Conservation (phyloP, 139 green algal species). For the Chlamydomonas incerta region DNA sequence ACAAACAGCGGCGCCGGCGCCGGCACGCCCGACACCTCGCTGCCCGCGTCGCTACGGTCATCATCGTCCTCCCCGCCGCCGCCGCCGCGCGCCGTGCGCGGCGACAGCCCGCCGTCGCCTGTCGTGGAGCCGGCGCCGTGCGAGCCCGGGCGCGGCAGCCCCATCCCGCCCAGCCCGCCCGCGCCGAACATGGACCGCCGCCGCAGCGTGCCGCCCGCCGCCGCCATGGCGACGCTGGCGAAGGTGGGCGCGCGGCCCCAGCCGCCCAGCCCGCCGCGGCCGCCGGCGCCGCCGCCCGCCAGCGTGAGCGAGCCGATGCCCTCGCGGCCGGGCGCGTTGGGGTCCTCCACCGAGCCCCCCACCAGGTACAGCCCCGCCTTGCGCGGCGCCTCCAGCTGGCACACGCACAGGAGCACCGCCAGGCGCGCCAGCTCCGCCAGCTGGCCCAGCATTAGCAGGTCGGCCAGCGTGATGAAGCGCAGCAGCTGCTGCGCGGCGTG, state of each 20-base stretch:
- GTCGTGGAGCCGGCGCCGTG: neutral
- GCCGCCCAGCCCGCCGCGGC: neutral
- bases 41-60: neutral
- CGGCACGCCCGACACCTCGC: neutral
- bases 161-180: neutral
- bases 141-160: too few relatives aligned
- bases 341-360: constrained; percentile 19
- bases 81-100: neutral
- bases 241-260: constrained; percentile 16
- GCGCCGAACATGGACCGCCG: neutral
- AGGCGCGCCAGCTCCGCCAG: constrained; percentile 49
- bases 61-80: neutral
- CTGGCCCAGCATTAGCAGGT: constrained; percentile 50
- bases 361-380: constrained; percentile 40
- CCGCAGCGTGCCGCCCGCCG: neutral
- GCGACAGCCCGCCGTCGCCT: neutral
- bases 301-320: neutral
- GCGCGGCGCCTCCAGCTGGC: constrained; percentile 39
- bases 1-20: constrained; percentile 4
- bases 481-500: constrained; percentile 30
- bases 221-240: neutral
- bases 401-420: constrained; percentile 32
- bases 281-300: too few relatives aligned
- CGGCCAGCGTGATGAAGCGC: constrained; percentile 47
- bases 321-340: neutral